Conservation (phyloP, 495 filamentous ascomycete species). For the Aspergillus sclerotiicarbonarius region DNA sequence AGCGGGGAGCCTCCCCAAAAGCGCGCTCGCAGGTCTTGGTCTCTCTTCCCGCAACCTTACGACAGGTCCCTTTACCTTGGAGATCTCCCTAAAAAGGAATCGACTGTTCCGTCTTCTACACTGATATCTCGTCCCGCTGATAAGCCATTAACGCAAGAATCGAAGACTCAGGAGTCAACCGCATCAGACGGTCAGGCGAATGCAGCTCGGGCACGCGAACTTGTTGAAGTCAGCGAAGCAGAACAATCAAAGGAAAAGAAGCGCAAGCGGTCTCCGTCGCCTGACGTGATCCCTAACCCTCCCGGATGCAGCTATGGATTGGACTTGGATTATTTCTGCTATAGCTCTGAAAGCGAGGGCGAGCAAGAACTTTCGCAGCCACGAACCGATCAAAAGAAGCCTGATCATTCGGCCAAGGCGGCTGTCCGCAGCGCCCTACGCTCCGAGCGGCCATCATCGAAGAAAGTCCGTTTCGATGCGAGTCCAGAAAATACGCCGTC, state of each 20-base stretch:
- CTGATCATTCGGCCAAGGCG: conserved; percentile 10
- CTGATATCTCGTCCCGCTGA: neutral
- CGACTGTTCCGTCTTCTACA: conserved; percentile 1
- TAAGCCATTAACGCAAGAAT: neutral
- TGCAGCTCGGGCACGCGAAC: conserved; percentile 5
- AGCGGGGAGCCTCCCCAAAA: conserved; percentile 19
- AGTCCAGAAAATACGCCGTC: conserved; percentile 32
- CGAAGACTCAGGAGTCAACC: conserved; percentile 2
- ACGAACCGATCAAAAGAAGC: conserved; percentile 10
- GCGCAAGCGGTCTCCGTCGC: conserved; percentile 41
- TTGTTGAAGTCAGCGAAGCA: neutral
- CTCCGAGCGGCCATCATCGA: conserved; percentile 22
- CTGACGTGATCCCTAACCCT: conserved; percentile 47
- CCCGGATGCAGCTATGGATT: conserved; percentile 44
- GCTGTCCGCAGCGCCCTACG: conserved; percentile 18
- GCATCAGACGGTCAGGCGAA: neutral
- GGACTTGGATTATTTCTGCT: conserved; percentile 41
- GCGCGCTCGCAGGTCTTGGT: conserved; percentile 20
- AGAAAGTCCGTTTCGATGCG: conserved; percentile 31
- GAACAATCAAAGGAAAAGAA: conserved; percentile 27
- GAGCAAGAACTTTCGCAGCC: conserved; percentile 20
- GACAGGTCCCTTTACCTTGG: conserved; percentile 22
- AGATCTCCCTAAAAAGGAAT: conserved; percentile 7
- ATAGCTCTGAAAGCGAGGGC: conserved; percentile 34
- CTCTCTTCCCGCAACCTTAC: conserved; percentile 24